These are phyloP conservation scores for Coccomyxa sp. DNA, from an alignment of 139 green algal genomes.

Conservation along the genomic window DNA sequence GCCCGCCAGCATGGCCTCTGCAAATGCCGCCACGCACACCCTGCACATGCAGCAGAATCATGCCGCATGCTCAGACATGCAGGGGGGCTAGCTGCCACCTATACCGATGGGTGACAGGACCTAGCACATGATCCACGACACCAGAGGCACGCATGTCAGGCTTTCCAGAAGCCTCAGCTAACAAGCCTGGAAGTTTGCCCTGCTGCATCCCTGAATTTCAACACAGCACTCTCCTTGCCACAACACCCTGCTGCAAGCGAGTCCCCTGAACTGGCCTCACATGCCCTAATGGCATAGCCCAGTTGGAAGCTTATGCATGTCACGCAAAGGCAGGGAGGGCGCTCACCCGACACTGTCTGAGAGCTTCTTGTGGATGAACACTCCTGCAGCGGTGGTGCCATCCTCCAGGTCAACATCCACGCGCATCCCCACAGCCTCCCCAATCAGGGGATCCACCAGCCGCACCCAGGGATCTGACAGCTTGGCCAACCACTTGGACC, in stretches of 20 bases:
- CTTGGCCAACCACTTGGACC: conserved; percentile 47
- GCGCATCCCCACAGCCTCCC: conserved; percentile 85
- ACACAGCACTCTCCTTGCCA: neutral
- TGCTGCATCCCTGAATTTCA: neutral
- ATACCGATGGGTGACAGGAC: neutral
- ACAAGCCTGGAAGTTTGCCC: neutral
- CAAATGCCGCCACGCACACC: conserved; percentile 62
- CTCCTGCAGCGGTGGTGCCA: conserved; percentile 61
- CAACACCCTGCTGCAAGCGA: neutral
- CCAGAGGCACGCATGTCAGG: neutral
- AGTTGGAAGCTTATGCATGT: neutral
- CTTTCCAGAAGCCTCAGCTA: neutral
- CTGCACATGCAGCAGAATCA: conserved; percentile 1
- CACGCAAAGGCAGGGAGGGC: neutral
- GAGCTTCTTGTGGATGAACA: conserved; percentile 82
- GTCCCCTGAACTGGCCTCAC: neutral
- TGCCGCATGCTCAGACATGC: neutral
- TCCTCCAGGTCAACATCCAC: conserved; percentile 85
- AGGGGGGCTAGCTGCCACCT: neutral
- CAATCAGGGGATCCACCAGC: conserved; percentile 68
- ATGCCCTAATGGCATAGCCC: neutral
- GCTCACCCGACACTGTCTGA: conserved; percentile 60
- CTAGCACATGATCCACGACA: neutral
- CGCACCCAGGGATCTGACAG: conserved; percentile 67
- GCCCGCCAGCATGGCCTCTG: conserved; percentile 67